Conservation (phyloP, 139 green algal genomes). For the Parachlorella kessleri region DNA sequence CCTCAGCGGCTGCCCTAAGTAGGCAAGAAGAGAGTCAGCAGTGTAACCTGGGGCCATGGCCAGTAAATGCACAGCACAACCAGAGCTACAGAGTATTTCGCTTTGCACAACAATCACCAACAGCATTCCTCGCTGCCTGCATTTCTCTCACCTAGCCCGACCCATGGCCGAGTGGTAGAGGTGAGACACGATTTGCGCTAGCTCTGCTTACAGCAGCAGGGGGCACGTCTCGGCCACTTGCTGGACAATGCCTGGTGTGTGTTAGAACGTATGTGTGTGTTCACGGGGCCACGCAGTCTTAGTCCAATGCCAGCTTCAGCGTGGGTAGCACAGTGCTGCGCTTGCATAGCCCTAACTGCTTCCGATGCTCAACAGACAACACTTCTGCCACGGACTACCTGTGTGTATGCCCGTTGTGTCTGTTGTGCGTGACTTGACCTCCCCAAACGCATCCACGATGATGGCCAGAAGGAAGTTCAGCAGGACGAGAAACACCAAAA, state of each 20-base stretch:
- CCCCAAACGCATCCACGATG: conserved; percentile 84
- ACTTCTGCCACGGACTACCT: no score
- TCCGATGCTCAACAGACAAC: no score
- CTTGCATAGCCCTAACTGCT: no score
- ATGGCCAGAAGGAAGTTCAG: conserved; percentile 93
- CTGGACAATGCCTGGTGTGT: no score
- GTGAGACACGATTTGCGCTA: conserved; percentile 59
- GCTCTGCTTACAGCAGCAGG: no score
- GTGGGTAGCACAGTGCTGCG: no score
- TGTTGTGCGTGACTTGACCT: conserved; percentile 41
- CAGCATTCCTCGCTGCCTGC: not conserved
- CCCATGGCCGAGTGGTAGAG: conserved; percentile 74
- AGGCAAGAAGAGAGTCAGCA: not conserved
- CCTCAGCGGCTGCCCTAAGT: conserved; percentile 16
- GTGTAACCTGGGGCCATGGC: not conserved
- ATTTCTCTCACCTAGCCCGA: conserved; percentile 39
- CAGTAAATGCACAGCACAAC: not conserved
- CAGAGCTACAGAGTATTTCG: not conserved
- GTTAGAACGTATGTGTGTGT: no score
- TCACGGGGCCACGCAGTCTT: no score
- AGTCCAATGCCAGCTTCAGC: no score
- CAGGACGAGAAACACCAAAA: conserved; percentile 90
- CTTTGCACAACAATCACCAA: not conserved
- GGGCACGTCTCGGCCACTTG: no score
- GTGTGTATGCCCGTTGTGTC: conserved; percentile 60